Evolutionary conservation across 306 rosid species (phyloP), one percentile per base, ranked within the genome.

Genomic region (Mimosa bimucronata): DNA sequence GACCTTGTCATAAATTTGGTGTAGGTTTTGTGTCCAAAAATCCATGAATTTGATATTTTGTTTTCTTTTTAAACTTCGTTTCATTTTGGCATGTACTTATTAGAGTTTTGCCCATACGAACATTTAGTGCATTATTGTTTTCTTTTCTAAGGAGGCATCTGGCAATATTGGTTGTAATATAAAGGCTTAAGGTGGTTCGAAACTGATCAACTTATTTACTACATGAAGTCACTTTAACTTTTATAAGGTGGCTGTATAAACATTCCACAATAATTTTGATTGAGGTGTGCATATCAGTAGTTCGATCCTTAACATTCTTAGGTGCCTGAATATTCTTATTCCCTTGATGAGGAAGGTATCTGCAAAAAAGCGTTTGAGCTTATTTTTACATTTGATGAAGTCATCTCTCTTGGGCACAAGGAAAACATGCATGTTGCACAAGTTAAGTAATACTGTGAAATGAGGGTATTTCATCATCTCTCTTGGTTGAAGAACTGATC

Each of bases 341-440:
- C 97, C 72, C 93, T 95, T 48, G 98, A 95, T 85, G 98, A 95
- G 83, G 98, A 95, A 55, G 98, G 97, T 30, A 87, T 95, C 48
- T 89, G 96, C 93, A 88, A 67, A 85, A 88, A 90, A 57, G 98
- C 97, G 38, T 92, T 89, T 74, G 98, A 95, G 88, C 90, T 95
- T 81, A 95, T 93, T 84, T 91, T 91, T 89, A 97, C 98, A 34
- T 93, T 93, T 80, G 99, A 95, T 79, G 99, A 95, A 86, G 96
- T 93, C 81, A 93, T 93, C 79, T 80, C 99, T 78, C 94, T 95
- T 71, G 99, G 99, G 75, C 96, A 93, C 93, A 92, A 90, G 90
- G 97, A 94, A 84, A 92, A 79, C 78, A 92, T 91, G 78, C 88
- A 90, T 40, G 93, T 90, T 84, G 90, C 98, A 41, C 97, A 91